These are phyloP conservation scores for Aspergillus hortae DNA, from an alignment of 2,329 filamentous ascomycete species.

Conservation along the genomic window DNA sequence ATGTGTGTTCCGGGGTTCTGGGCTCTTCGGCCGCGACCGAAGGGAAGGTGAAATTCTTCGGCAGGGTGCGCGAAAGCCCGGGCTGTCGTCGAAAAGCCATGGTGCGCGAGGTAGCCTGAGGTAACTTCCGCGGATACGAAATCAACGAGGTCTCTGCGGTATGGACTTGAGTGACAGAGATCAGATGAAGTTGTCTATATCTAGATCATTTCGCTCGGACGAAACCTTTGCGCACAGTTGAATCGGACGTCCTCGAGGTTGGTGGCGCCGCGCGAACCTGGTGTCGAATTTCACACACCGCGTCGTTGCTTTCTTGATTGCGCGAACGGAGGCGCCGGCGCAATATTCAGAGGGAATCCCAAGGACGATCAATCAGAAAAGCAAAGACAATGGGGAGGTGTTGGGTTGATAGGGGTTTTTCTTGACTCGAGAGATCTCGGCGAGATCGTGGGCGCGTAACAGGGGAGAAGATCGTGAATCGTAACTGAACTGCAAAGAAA, in stretches of 20 bases:
- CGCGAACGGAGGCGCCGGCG: slow-evolving; percentile 2
- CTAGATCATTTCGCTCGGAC: slow-evolving; percentile 13
- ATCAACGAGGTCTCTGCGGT: background rate
- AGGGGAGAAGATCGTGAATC: slow-evolving; percentile 17
- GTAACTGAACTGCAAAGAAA: slow-evolving; percentile 15
- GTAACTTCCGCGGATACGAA: slow-evolving; percentile 3
- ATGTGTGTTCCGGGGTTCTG: slow-evolving; percentile 42
- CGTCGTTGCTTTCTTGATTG: slow-evolving; percentile 3
- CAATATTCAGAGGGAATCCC: too few species aligned
- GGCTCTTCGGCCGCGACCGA: slow-evolving; percentile 33
- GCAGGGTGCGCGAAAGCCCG: slow-evolving; percentile 44
- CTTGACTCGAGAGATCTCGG: slow-evolving; percentile 8
- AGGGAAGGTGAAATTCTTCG: slow-evolving; percentile 46
- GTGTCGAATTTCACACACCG: slow-evolving; percentile 3
- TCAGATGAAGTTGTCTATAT: slow-evolving; percentile 4
- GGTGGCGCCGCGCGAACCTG: slow-evolving; percentile 1
- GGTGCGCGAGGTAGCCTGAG: slow-evolving; percentile 9
- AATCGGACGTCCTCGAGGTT: background rate
- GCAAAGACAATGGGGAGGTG: too few species aligned
- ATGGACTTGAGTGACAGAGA: slow-evolving; percentile 6
- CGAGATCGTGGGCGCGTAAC: slow-evolving; percentile 11
- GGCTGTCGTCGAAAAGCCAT: slow-evolving; percentile 37
- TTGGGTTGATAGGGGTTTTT: background rate
- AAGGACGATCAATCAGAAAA: too few species aligned
- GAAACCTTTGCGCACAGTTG: slow-evolving; percentile 2